phyloP scores from a whole-genome alignment of 257 asterid species.

The Pogostemon cablin region DNA sequence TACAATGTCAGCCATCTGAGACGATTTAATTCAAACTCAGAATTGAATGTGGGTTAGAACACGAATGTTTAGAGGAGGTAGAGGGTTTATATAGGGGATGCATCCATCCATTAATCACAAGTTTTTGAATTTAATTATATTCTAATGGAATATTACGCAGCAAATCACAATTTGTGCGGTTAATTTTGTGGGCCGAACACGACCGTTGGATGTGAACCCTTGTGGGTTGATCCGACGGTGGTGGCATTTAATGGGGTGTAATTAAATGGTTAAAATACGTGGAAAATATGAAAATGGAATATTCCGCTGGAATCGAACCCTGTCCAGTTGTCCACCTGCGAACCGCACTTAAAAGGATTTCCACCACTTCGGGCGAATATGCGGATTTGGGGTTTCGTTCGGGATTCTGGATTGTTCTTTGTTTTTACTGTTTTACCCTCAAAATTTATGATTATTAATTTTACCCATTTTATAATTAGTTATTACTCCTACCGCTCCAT shows the following conservation, averaged over 20 bases:
- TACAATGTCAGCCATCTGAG: conserved; percentile 45
- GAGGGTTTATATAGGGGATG: conserved; percentile 33
- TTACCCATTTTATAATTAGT: not conserved
- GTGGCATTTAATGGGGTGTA: not conserved
- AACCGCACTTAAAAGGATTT: conserved; percentile 13
- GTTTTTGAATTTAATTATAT: conserved; percentile 30
- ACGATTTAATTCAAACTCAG: not conserved
- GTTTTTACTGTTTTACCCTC: conserved; percentile 1
- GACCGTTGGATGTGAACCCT: not conserved
- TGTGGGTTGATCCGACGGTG: conserved; percentile 19
- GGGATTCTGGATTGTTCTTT: conserved; percentile 20
- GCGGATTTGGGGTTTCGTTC: conserved; percentile 4
- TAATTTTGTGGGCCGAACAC: no score
- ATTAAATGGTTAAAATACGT: conserved; percentile 9
- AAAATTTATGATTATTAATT: not conserved
- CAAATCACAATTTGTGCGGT: no score
- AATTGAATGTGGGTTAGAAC: not conserved
- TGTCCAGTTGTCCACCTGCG: conserved; percentile 2
- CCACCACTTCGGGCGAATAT: conserved; percentile 29
- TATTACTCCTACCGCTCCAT: no score
- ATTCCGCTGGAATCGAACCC: conserved; percentile 33
- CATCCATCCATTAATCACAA: not conserved
- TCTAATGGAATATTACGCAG: conserved; percentile 54
- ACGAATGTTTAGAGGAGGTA: not conserved
- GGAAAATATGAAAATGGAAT: conserved; percentile 34